phyloP scores from a whole-genome alignment of 768 basidiomycete species.

The Mycena crocata region DNA sequence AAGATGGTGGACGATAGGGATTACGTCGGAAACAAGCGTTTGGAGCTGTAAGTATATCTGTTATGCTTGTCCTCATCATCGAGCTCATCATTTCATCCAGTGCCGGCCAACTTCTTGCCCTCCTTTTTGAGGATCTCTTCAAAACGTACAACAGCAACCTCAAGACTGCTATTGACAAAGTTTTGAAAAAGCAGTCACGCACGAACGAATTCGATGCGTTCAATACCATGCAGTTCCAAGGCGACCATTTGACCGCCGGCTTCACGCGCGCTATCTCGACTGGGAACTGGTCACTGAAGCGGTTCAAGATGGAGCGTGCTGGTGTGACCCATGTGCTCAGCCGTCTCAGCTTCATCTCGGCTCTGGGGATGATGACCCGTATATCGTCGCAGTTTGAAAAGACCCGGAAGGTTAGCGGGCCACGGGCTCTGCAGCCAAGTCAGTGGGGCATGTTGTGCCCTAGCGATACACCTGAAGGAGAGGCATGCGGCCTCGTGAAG shows the following conservation, averaged over 20 bases:
- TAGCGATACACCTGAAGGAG: conserved; percentile 98
- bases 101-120: conserved; percentile 93
- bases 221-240: conserved; percentile 94
- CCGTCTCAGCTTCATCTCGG: conserved; percentile 95
- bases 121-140: conserved; percentile 98
- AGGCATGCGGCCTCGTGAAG: conserved; percentile 98
- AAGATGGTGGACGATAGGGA: conserved; percentile 98
- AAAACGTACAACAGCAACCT: conserved; percentile 98
- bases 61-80: not conserved
- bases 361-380: conserved; percentile 99
- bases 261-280: conserved; percentile 98
- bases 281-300: conserved; percentile 98
- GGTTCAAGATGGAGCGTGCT: conserved; percentile 99
- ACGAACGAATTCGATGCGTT: conserved; percentile 95
- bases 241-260: conserved; percentile 95
- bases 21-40: conserved; percentile 98
- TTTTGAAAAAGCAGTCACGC: conserved; percentile 94
- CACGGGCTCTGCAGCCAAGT: conserved; percentile 95
- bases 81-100: conserved; percentile 52
- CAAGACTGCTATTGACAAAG: conserved; percentile 95
- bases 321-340: conserved; percentile 98
- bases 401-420: conserved; percentile 98
- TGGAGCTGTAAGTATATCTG: conserved; percentile 83
- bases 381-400: conserved; percentile 99
- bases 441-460: conserved; percentile 99